phyloP scores from a whole-genome alignment of 2,329 filamentous ascomycete genomes.

The Emergomyces africanus region DNA sequence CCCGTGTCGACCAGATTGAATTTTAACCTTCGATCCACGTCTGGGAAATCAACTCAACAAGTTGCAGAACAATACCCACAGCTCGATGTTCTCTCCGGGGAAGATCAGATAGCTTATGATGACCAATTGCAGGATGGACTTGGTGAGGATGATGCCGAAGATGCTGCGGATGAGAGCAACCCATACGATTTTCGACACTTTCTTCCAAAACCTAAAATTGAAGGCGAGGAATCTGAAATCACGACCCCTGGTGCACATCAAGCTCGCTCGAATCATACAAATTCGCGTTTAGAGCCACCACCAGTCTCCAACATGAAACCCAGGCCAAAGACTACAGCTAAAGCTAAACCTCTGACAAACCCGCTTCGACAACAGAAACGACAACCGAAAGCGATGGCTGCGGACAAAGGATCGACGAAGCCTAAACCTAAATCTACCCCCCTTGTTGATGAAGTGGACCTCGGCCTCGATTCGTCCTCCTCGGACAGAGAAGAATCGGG shows the following conservation, averaged over 20 bases:
- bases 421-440: conserved; percentile 14
- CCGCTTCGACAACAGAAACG: conserved; percentile 21
- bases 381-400: conserved; percentile 14
- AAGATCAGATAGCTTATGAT: conserved; percentile 24
- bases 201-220: conserved; percentile 29
- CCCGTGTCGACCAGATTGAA: conserved; percentile 68
- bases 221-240: conserved; percentile 17
- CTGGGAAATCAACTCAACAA: conserved; percentile 51
- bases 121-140: conserved; percentile 19
- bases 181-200: conserved; percentile 39
- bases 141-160: conserved; percentile 28
- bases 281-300: conserved; percentile 20
- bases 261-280: conserved; percentile 21
- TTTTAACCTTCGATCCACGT: conserved; percentile 68
- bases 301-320: conserved; percentile 18
- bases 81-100: conserved; percentile 34
- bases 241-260: conserved; percentile 25
- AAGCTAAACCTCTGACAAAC: conserved; percentile 18
- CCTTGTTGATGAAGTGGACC: conserved; percentile 15
- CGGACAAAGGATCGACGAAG: conserved; percentile 13
- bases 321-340: conserved; percentile 12
- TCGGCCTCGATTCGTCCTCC: conserved; percentile 17
- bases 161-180: conserved; percentile 30
- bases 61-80: conserved; percentile 57
- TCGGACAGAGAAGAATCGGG: conserved; percentile 22